Evolutionary conservation across 768 basidiomycete genomes (phyloP), one percentile per base, ranked within the genome.

Genomic region (Mycena vitilis): DNA sequence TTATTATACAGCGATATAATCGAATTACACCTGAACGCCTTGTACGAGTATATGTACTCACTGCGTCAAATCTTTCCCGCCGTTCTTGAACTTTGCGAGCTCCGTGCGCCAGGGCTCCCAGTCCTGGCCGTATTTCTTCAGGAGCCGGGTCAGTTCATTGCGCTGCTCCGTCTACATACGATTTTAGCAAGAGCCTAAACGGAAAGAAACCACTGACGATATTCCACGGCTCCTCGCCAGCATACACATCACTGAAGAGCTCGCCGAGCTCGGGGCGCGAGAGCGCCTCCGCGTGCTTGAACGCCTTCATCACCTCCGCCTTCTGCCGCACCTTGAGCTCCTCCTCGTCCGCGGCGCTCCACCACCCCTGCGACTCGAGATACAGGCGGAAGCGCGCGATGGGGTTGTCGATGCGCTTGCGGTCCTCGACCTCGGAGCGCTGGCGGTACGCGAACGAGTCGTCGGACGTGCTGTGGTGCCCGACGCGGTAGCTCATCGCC

Each of bases 401-500:
- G 2, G 95, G 95, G 76, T 96, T 96, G 69, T 97, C 94, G 63
- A 98, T 89, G 38, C 93, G 90, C 81, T 95, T 96, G 75, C 92
- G 88, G 73, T 96, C 92, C 79, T 97, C 94, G 37, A 98, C 96
- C 75, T 97, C 96, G 63, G 94, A 87, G 22, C 93, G 87, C 1
- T 93, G 86, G 47, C 96, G 89, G 78, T 98, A 98, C 23, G 95
- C 96, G 74, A 94, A 96, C 6, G 95, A 96, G 78, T 98, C 96
- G 74, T 98, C 96, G 12, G 96, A 97, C 0, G 94, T 96, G 20
- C 94, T 95, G 76, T 96, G 95, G 76, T 98, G 95, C n/a, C 95
- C 93, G 15, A 98, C 91, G 34, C 95, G 88, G 75, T 97, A 97
- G 10, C 91, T 92, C 95, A 96, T 96, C 8, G 94, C 92, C 78